phyloP scores from a whole-genome alignment of 768 basidiomycete species.

The Suillus subaureus region DNA sequence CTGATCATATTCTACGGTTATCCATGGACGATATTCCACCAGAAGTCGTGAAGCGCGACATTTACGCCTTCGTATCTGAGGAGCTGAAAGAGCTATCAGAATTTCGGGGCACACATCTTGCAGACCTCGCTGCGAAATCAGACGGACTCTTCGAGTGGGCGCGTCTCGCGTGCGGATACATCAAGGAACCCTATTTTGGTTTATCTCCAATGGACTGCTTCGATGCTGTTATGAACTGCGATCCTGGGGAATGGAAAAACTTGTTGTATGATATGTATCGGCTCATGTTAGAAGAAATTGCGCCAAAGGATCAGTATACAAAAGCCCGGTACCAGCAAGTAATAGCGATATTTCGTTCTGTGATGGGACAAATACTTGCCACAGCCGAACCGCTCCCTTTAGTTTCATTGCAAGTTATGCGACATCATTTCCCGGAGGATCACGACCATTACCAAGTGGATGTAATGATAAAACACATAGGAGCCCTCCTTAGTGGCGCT shows the following conservation, averaged over 20 bases:
- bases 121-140: background rate
- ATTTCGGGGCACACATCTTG: background rate
- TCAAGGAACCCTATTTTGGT: background rate
- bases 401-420: background rate
- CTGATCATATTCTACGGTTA: background rate
- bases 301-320: background rate
- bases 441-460: background rate
- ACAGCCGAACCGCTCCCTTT: background rate
- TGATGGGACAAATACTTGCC: conserved; percentile 8
- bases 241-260: background rate
- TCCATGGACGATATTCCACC: background rate
- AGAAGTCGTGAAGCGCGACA: background rate
- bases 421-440: background rate
- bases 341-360: background rate
- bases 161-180: conserved; percentile 11
- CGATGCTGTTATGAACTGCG: background rate
- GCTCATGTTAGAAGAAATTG: background rate
- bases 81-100: background rate
- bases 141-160: conserved; percentile 13
- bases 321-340: background rate
- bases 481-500: conserved; percentile 10
- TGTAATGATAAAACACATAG: background rate
- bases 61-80: background rate
- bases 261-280: conserved; percentile 3
- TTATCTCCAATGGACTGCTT: background rate